phyloP scores from a whole-genome alignment of 345 rosid genomes.

The Linum tenue region DNA sequence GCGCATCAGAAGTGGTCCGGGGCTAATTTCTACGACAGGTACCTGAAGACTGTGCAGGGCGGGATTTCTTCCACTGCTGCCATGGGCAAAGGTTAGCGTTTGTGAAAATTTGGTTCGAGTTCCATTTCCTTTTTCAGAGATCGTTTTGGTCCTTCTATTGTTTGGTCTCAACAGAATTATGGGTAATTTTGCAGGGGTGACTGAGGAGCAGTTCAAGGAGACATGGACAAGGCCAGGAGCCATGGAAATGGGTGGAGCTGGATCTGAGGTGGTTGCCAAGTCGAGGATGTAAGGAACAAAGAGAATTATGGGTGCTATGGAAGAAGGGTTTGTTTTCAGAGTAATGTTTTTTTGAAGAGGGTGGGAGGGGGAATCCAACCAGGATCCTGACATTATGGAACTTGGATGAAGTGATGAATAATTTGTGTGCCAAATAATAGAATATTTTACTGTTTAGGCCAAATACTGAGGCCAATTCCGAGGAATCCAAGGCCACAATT shows the following conservation, averaged over 20 bases:
- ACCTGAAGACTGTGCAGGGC: conserved; percentile 84
- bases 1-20: conserved; percentile 99
- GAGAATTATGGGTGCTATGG: background rate
- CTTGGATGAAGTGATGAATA: conserved; percentile 20
- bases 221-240: conserved; percentile 72
- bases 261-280: conserved; percentile 55
- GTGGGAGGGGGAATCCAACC: conserved; percentile 7
- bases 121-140: background rate
- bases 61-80: conserved; percentile 97
- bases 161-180: no score
- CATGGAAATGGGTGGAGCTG: conserved; percentile 30
- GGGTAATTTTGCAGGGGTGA: conserved; percentile 45
- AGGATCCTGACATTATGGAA: conserved; percentile 17
- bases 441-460: background rate
- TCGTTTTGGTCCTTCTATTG: background rate
- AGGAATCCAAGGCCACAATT: background rate
- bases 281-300: conserved; percentile 55
- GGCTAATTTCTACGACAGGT: conserved; percentile 80
- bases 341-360: background rate
- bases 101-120: background rate
- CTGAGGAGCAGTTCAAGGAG: conserved; percentile 95
- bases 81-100: conserved; percentile 77
- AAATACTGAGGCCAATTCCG: background rate
- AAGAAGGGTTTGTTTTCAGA: background rate
- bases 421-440: conserved; percentile 19